Evolutionary conservation across 192 early-diverging fungal genomes (phyloP).

Genomic region (Coemansia aciculifera): DNA sequence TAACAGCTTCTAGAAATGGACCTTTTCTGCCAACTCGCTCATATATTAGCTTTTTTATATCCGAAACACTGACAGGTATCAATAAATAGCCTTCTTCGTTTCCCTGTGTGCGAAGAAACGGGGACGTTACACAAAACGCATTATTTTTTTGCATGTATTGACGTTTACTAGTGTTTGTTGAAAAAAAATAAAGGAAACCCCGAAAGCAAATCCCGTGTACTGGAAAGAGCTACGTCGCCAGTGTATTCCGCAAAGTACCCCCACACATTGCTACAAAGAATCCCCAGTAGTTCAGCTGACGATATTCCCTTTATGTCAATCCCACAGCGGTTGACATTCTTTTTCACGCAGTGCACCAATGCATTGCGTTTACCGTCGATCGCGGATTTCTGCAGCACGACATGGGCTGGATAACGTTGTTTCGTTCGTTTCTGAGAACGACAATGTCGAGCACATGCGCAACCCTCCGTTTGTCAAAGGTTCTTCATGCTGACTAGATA

Average conservation of each 20-base stretch:
- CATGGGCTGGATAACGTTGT: neutral
- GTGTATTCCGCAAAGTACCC: neutral
- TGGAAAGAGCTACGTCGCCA: neutral
- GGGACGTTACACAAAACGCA: neutral
- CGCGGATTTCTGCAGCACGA: neutral
- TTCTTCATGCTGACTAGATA: neutral
- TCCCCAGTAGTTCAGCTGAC: neutral
- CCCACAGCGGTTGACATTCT: neutral
- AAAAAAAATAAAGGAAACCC: neutral
- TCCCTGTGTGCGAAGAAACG: neutral
- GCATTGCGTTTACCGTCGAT: neutral
- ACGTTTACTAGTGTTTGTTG: neutral
- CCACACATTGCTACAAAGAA: neutral
- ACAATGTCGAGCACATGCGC: neutral
- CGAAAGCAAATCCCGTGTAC: neutral
- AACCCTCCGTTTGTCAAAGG: slow-evolving; percentile 15
- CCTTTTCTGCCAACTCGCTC: no score
- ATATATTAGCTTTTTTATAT: no score
- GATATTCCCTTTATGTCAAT: neutral
- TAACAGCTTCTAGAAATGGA: neutral
- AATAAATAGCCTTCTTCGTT: neutral
- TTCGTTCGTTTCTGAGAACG: neutral
- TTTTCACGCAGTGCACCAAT: neutral
- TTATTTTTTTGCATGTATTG: neutral
- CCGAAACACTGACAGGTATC: no score